phyloP scores from a whole-genome alignment of 805 yeast species.

The Clavispora fructus region DNA sequence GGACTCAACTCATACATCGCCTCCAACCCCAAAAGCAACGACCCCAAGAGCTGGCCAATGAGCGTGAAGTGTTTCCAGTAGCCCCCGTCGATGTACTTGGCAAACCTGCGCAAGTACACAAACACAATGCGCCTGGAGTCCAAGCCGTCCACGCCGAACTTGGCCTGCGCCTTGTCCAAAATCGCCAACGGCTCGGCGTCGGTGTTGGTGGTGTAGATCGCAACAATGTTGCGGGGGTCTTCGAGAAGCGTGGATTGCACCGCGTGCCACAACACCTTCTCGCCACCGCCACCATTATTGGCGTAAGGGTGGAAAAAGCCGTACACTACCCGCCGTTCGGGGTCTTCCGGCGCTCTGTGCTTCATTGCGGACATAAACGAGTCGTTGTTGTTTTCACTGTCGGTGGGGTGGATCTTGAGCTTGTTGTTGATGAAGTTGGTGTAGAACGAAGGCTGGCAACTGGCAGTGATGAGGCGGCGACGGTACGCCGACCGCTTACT shows the following conservation, averaged over 20 bases:
- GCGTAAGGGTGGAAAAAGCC: constrained; percentile 97
- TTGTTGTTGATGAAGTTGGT: constrained; percentile 35
- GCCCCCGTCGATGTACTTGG: constrained; percentile 60
- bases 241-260: constrained; percentile 60
- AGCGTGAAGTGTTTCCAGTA: constrained; percentile 80
- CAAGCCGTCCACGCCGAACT: constrained; percentile 47
- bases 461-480: constrained; percentile 33
- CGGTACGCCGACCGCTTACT: constrained; percentile 34
- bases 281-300: constrained; percentile 98
- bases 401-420: constrained; percentile 28
- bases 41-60: constrained; percentile 83
- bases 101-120: constrained; percentile 48
- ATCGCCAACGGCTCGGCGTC: constrained; percentile 47
- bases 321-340: constrained; percentile 41
- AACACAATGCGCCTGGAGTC: constrained; percentile 55
- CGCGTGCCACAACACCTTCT: constrained; percentile 93
- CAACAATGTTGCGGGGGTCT: constrained; percentile 48
- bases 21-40: constrained; percentile 60
- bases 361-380: constrained; percentile 23
- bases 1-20: constrained; percentile 69
- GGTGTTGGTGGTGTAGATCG: constrained; percentile 67
- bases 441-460: constrained; percentile 32
- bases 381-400: constrained; percentile 16
- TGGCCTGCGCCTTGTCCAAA: constrained; percentile 44
- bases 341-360: constrained; percentile 31